These are phyloP conservation scores for Penicillium manginii DNA, from an alignment of 495 filamentous ascomycete species.

Conservation along the genomic window DNA sequence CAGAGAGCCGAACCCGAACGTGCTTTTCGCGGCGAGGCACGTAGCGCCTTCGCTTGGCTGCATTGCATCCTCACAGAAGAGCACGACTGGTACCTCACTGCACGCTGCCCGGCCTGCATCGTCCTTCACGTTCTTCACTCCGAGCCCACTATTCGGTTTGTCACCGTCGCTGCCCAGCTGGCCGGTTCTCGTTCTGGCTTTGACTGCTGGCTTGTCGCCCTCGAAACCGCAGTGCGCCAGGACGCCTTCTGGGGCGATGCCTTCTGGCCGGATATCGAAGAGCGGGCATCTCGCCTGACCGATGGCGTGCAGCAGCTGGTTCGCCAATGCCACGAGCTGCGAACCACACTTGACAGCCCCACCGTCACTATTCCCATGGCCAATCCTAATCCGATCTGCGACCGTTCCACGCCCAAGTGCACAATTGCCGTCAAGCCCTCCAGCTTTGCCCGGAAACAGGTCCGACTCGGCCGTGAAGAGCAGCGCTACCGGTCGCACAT, in stretches of 20 bases:
- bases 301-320: slow-evolving; percentile 59
- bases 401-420: slow-evolving; percentile 20
- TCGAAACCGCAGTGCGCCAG: slow-evolving; percentile 55
- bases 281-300: slow-evolving; percentile 53
- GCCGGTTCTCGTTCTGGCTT: slow-evolving; percentile 53
- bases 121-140: slow-evolving; percentile 57
- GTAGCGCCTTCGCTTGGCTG: slow-evolving; percentile 63
- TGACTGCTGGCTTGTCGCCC: slow-evolving; percentile 57
- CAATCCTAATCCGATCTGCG: slow-evolving; percentile 23
- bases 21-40: slow-evolving; percentile 61
- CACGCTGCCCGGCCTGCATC: slow-evolving; percentile 62
- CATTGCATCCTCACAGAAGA: slow-evolving; percentile 62
- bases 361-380: slow-evolving; percentile 26
- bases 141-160: slow-evolving; percentile 62
- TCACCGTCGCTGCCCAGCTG: slow-evolving; percentile 58
- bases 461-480: slow-evolving; percentile 38
- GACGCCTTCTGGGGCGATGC: slow-evolving; percentile 62
- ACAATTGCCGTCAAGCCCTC: slow-evolving; percentile 36
- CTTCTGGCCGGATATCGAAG: slow-evolving; percentile 58
- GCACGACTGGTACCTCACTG: slow-evolving; percentile 60
- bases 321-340: slow-evolving; percentile 55
- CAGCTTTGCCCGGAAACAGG: slow-evolving; percentile 36
- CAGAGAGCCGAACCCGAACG: slow-evolving; percentile 59
- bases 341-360: slow-evolving; percentile 32
- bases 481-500: slow-evolving; percentile 33